phyloP scores from a whole-genome alignment of 805 yeast species.

The Suhomyces vadensis region DNA sequence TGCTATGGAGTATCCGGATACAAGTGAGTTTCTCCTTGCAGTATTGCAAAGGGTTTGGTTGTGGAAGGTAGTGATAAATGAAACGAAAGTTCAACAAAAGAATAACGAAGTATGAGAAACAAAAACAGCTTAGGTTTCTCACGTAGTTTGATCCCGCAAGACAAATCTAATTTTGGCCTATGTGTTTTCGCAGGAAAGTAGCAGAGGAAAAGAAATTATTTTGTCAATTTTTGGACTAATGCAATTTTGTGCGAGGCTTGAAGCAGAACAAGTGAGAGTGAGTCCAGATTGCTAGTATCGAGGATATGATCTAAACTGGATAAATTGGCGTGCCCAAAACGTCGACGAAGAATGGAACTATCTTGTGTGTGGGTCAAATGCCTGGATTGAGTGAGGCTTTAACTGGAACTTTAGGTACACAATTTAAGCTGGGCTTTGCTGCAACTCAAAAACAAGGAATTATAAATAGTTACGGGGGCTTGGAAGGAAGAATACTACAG shows the following conservation, averaged over 20 bases:
- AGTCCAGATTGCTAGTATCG: background rate
- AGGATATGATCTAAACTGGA: background rate
- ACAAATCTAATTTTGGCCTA: background rate
- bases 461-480: background rate
- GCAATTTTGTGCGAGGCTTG: background rate
- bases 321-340: background rate
- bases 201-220: constrained; percentile 3
- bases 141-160: background rate
- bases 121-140: background rate
- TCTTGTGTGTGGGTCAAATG: background rate
- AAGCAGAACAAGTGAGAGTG: no score
- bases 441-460: background rate
- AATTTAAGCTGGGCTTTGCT: background rate
- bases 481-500: background rate
- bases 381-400: background rate
- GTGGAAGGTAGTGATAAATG: no score
- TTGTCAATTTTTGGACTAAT: background rate
- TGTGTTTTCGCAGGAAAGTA: background rate
- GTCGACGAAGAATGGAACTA: background rate
- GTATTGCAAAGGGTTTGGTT: no score
- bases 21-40: no score
- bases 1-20: no score
- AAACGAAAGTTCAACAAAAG: no score
- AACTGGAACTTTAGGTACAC: background rate
- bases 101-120: background rate